These are phyloP conservation scores for Lithospermum erythrorhizon DNA, from an alignment of 257 asterid genomes.

Conservation along the genomic window DNA sequence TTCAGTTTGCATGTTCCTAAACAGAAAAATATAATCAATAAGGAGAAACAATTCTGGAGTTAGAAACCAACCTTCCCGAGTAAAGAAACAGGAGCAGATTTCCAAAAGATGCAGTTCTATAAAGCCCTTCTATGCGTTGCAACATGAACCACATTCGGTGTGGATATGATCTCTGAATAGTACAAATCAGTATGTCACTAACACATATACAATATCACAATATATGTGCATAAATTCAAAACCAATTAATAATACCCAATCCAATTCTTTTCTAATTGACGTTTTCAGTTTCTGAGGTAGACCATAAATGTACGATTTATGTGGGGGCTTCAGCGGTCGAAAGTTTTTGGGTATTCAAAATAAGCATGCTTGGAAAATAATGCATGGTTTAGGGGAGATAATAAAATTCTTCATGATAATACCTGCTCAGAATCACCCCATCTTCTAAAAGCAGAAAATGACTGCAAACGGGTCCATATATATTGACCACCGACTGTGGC, in stretches of 20 bases:
- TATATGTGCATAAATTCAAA: too few relatives aligned
- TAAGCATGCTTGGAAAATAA: not conserved
- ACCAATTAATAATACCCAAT: too few relatives aligned
- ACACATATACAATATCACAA: not conserved
- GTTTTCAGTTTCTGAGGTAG: too few relatives aligned
- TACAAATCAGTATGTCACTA: not conserved
- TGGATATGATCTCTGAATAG: conserved; percentile 61
- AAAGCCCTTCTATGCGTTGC: conserved; percentile 75
- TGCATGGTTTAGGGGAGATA: too few relatives aligned
- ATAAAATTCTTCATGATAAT: not conserved
- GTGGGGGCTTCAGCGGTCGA: too few relatives aligned
- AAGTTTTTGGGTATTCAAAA: too few relatives aligned
- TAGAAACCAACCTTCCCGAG: conserved; percentile 60
- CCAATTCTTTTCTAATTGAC: too few relatives aligned
- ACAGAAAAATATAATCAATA: too few relatives aligned
- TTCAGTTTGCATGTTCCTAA: not conserved
- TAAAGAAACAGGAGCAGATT: conserved; percentile 81
- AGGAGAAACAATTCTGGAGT: too few relatives aligned
- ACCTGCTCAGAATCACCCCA: conserved; percentile 99
- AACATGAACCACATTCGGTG: conserved; percentile 71
- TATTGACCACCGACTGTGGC: conserved; percentile 96
- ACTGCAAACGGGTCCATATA: conserved; percentile 81
- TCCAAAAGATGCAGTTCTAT: conserved; percentile 81
- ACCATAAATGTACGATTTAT: too few relatives aligned
- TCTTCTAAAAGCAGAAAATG: conserved; percentile 90